Conservation (phyloP, 257 asterid species). For the Gynochthodes officinalis region DNA sequence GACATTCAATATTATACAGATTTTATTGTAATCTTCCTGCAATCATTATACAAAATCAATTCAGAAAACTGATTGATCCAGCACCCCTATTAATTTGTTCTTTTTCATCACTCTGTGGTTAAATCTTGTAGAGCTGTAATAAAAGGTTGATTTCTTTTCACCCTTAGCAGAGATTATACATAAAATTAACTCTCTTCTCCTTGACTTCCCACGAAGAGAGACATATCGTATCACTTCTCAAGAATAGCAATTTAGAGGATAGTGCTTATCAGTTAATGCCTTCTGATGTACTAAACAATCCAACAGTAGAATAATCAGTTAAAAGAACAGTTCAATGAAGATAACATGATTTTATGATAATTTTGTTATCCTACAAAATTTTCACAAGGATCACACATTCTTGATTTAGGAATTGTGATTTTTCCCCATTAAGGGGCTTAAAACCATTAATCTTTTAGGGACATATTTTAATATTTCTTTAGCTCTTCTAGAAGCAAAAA, state of each 20-base stretch:
- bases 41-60: not conserved
- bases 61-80: not conserved
- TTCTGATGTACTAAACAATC: not conserved
- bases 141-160: not conserved
- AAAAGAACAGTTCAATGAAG: too few relatives aligned
- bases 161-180: not conserved
- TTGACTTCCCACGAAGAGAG: not conserved
- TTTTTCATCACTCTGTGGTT: not conserved
- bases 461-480: not conserved
- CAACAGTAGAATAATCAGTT: not conserved
- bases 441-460: not conserved
- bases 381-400: not conserved
- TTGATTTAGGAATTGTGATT: not conserved
- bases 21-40: not conserved
- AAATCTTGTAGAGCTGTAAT: not conserved
- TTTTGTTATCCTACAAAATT: not conserved
- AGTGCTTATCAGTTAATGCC: not conserved
- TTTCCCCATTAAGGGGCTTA: not conserved
- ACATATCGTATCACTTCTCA: not conserved
- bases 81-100: not conserved
- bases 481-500: slow-evolving; percentile 13
- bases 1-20: not conserved
- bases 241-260: not conserved
- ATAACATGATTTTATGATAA: not conserved
- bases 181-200: not conserved